Base-by-base conservation (phyloP, 2,329 filamentous ascomycete genomes). In the Penicillium glabrum region DNA sequence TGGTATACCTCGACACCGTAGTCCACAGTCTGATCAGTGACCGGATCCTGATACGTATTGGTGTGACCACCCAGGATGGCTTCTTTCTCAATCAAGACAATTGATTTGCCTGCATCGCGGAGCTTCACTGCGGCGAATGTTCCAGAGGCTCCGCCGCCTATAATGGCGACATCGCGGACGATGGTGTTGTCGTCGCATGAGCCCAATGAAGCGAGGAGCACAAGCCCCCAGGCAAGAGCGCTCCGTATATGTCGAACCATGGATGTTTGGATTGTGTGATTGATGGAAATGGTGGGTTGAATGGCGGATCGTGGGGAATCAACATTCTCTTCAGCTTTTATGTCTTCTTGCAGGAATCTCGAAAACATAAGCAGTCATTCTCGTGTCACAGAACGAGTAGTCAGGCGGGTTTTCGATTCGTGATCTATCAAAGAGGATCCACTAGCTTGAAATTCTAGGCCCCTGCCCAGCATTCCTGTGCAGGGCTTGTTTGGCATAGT, bases 31-130 rank as follows among this genome's bases (percentile, higher is more conserved):
- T 43, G 16, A 29, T 66, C 65, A 0, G 65, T 69, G 1, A 62
- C 59, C 3, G 47, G 58, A 8, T 71, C 65, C 54, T 75, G 59
- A 49, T 70, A 70, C 9, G 67, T 71, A 16, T 71, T 65, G 13
- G 67, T 65, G 53, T 75, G 69, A 19, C 74, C 74, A 14, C 75
- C 75, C 9, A 77, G 62, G 5, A 49, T 19, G n/a, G 31, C 57
- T n/a, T 72, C 61, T 29, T 67, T 69, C 56, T 78, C 75, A 23
- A 78, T 59, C 0, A 78, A 57, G 2, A 70, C 62, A 3, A 76
- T 67, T 1, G 67, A 69, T 51, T 73, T 70, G 3, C 62, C 62
- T 46, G 61, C 27, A 46, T 75, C 70, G 8, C 61, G 60, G 1
- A 77, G 60, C 46, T 45, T 35, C 21, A 62, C 33, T 3, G 60